Base-by-base conservation (phyloP, 2,329 filamentous ascomycete genomes). In the Ramularia endophylla region DNA sequence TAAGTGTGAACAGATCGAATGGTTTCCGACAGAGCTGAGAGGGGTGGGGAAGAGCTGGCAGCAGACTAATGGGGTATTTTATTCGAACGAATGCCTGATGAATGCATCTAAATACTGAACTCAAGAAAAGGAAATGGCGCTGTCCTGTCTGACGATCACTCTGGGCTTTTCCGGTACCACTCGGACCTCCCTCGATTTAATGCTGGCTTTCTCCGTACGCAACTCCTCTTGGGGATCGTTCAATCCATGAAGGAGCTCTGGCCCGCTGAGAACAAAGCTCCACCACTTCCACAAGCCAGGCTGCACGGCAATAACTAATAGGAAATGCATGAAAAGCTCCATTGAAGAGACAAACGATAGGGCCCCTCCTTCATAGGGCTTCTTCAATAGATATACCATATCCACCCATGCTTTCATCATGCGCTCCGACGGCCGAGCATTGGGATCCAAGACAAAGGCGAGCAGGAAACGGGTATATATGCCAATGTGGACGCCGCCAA, bases 231-330 rank as follows among this genome's bases (percentile, higher is more conserved):
- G 22, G 22, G 22, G 6, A 25, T 6, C 22, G 11, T 25, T 25
- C 22, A 6, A 6, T 25, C 22, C 22, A 25, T 25, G 22, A 25
- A 25, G 22, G 6, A 25, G 30, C 4, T 43, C 46, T 2, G 46
- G 46, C 8, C 87, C 87, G 44, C 82, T 83, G 56, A 94, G 80
- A 11, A 94, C 85, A 59, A 94, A 94, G 0, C 81, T 60, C 0
- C 81, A 84, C 87, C 87, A 94, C 68, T 92, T 94, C 86, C 87
- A 94, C 9, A 87, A 70, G 62, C 92, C 92, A 0, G 87, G 87
- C 58, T 94, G 94, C 53, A 92, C 73, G 4, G 74, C 68, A 29
- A 90, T 78, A 41, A 83, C 83, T 56, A 92, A 92, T 4, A 79
- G 60, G 51, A 90, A 92, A 87, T 87, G 94, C 71, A 85, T 92